Evolutionary conservation across 1,284 basidiomycete species (phyloP).

Genomic region (Ustilago cynodontis): DNA sequence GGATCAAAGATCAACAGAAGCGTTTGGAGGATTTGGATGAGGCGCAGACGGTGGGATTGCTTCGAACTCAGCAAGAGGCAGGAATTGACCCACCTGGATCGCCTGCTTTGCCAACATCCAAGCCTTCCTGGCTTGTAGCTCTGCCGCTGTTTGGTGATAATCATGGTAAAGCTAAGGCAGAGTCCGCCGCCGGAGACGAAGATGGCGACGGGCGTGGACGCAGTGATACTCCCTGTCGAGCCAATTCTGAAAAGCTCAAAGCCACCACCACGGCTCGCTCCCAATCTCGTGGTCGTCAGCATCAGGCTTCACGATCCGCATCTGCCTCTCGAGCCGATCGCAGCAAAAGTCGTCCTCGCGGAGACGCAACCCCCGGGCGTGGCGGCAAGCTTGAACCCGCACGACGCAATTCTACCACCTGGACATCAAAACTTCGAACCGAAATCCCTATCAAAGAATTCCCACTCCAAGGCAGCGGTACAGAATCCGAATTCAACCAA

Average conservation of each 20-base stretch:
- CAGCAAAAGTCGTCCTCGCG: conserved; percentile 15
- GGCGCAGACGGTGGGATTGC: conserved; percentile 38
- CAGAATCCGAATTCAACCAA: conserved; percentile 58
- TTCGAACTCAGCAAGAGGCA: conserved; percentile 40
- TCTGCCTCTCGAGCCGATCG: conserved; percentile 28
- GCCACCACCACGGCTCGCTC: neutral
- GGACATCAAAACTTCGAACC: conserved; percentile 46
- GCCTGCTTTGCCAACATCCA: conserved; percentile 8
- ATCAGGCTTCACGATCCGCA: conserved; percentile 17
- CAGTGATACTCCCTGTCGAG: conserved; percentile 11
- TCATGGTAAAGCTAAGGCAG: conserved; percentile 10
- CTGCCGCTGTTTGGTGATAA: conserved; percentile 32
- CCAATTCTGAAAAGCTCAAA: conserved; percentile 33
- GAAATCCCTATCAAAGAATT: conserved; percentile 60
- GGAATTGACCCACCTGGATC: conserved; percentile 36
- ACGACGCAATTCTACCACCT: conserved; percentile 33
- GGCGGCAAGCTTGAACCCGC: conserved; percentile 10
- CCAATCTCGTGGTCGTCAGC: conserved; percentile 7
- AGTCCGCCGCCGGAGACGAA: neutral
- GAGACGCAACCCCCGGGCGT: neutral
- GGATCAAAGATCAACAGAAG: conserved; percentile 37
- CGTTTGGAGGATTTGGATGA: conserved; percentile 44
- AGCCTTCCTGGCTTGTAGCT: conserved; percentile 27
- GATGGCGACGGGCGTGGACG: conserved; percentile 12
- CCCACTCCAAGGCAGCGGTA: conserved; percentile 61